Base-by-base conservation (phyloP, 768 basidiomycete species). In the Boletus subcaerulescens region DNA sequence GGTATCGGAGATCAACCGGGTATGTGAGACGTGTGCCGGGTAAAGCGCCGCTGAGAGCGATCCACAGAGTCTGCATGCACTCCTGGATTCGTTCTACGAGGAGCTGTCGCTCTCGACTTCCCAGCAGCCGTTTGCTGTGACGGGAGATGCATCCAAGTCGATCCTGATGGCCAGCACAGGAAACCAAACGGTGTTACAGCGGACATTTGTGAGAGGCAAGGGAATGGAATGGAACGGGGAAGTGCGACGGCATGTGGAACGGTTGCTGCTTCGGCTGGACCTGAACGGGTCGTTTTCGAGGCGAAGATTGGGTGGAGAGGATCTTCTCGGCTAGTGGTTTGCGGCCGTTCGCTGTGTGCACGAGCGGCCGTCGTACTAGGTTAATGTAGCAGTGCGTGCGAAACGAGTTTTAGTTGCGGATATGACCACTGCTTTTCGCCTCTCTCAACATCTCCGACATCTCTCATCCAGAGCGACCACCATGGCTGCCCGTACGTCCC, bases 1-100 rank as follows among this genome's bases (percentile, higher is more conserved):
- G 26, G 87, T 94, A 12, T 79, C 82, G 12, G 89, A 90, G 62
- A 87, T 94, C 57, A 86, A 89, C 63, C 79, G 88, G 81, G 93
- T 91, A 53, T 50, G 45, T 7, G 13, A 39, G 9, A 42, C 33
- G 53, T 33, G 26, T 20, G 33, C n/a, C 9, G 17, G 17, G 10
- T 26, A 31, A 45, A 20, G 24, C 20, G 15, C 17, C 32, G 5
- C 53, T 53, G 40, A 61, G 38, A 20, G 6, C 26, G 7, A 26
- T 36, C n/a, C 18, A 5, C 65, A 94, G 92, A 82, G 79, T 29
- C 74, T 96, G 50, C 85, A 83, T 46, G 72, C 75, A 9, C 76
- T 86, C 3, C 69, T 96, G 5, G 81, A 84, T 50, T 79, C 82
- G 17, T 94, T 96, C 67, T 93, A 93, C 66, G 87, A 89, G 55